These are phyloP conservation scores for Trichopus zeylanicus DNA, from an alignment of 116 monocot genomes.

Conservation along the genomic window DNA sequence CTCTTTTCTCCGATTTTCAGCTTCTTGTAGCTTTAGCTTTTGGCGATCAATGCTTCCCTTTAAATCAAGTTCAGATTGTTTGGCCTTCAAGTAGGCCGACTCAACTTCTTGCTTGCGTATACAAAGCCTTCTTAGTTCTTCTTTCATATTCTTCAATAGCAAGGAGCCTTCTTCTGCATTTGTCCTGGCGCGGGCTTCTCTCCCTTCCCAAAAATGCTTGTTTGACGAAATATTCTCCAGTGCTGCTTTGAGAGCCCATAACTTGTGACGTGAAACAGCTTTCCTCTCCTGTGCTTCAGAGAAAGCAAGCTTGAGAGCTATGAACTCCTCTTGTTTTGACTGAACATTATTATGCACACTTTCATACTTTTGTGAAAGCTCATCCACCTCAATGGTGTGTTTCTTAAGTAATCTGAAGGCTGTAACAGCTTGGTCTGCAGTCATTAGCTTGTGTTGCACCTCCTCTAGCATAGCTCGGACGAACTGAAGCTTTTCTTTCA, in stretches of 20 bases:
- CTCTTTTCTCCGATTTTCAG: constrained; percentile 51
- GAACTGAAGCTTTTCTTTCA: constrained; percentile 16
- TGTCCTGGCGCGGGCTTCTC: constrained; percentile 30
- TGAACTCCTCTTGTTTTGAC: constrained; percentile 34
- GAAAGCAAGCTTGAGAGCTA: constrained; percentile 18
- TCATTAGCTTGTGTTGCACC: constrained; percentile 31
- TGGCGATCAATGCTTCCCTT: constrained; percentile 31
- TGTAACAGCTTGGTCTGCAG: constrained; percentile 11
- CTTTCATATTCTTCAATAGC: constrained; percentile 43
- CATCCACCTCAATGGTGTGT: constrained; percentile 20
- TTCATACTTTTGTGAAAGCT: constrained; percentile 24
- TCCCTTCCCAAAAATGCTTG: constrained; percentile 31
- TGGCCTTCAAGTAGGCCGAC: constrained; percentile 23
- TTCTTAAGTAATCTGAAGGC: constrained; percentile 41
- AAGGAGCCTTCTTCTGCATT: constrained; percentile 17
- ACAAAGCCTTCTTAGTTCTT: constrained; percentile 38
- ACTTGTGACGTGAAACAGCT: constrained; percentile 27
- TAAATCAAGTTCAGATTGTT: constrained; percentile 36
- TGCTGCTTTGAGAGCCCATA: constrained; percentile 26
- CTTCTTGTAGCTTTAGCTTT: constrained; percentile 35
- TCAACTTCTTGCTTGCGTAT: constrained; percentile 26
- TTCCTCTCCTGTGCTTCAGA: constrained; percentile 23
- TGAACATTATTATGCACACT: constrained; percentile 12
- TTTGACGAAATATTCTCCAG: constrained; percentile 30
- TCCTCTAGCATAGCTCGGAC: constrained; percentile 30